phyloP scores from a whole-genome alignment of 164 flowering plant genomes.

The Macadamia integrifolia region DNA sequence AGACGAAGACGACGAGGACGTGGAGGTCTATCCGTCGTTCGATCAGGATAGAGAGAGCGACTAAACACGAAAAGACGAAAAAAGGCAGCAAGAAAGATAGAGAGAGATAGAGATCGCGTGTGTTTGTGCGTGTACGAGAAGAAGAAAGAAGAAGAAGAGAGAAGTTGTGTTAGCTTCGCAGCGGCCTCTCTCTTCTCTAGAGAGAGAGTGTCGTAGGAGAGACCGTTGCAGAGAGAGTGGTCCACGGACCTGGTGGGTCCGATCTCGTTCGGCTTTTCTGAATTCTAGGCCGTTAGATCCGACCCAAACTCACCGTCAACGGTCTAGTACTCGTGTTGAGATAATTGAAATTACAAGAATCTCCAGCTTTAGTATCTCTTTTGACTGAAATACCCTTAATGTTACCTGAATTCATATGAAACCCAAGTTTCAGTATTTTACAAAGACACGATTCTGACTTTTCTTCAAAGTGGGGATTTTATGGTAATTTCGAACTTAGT shows the following conservation, averaged over 20 bases:
- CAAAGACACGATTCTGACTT: too few species aligned
- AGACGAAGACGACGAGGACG: slow-evolving; percentile 35
- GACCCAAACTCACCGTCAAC: not conserved
- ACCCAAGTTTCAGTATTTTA: too few species aligned
- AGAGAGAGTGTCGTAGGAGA: slow-evolving; percentile 3
- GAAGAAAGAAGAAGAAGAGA: too few species aligned
- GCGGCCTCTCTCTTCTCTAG: too few species aligned
- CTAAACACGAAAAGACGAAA: not conserved
- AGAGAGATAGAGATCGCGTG: not conserved
- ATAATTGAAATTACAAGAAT: not conserved
- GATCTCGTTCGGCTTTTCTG: not conserved
- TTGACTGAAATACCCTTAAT: not conserved
- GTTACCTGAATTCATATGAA: not conserved
- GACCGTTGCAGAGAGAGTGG: slow-evolving; percentile 11
- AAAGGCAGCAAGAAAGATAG: not conserved
- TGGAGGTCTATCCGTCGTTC: slow-evolving; percentile 37
- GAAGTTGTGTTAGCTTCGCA: too few species aligned
- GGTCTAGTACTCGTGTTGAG: not conserved
- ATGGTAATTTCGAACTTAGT: too few species aligned
- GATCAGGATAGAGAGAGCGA: slow-evolving; percentile 17
- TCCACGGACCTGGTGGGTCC: slow-evolving; percentile 10
- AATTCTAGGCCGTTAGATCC: slow-evolving; percentile 6
- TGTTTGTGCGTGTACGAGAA: too few species aligned
- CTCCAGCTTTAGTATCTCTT: not conserved
- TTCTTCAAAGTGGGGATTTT: too few species aligned